A percentile compares a stretch with the other conserved stretches of the same genome.
phyloP scores from a whole-genome alignment of 768 basidiomycete genomes.

The Rhizopogon vesiculosus region DNA sequence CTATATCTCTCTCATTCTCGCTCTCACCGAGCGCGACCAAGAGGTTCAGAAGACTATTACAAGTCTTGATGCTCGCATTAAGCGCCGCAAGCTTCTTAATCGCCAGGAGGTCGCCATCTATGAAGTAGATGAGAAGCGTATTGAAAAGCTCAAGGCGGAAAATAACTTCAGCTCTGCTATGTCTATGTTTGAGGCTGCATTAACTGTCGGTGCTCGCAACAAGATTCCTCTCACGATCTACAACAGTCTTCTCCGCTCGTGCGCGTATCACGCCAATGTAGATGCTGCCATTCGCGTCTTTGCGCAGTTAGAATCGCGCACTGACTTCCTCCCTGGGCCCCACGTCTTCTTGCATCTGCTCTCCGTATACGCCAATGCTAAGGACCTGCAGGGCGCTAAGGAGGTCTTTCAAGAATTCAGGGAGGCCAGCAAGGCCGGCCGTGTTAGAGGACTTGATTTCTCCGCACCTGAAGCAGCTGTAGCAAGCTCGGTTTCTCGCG shows the following conservation, averaged over 20 bases:
- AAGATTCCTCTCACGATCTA: constrained; percentile 39
- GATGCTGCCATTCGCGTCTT: constrained; percentile 63
- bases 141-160: constrained; percentile 49
- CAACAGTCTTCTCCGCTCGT: constrained; percentile 53
- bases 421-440: constrained; percentile 33
- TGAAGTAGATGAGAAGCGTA: constrained; percentile 26
- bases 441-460: constrained; percentile 23
- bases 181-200: constrained; percentile 63
- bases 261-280: constrained; percentile 51
- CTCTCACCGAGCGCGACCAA: constrained; percentile 60
- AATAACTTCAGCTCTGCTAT: constrained; percentile 69
- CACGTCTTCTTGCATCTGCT: constrained; percentile 53
- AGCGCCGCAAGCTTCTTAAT: constrained; percentile 29
- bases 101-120: constrained; percentile 14
- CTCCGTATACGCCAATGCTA: constrained; percentile 47
- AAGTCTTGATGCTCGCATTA: constrained; percentile 37
- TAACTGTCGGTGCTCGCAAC: constrained; percentile 23
- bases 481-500: constrained; percentile 17
- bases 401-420: constrained; percentile 62
- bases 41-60: constrained; percentile 51
- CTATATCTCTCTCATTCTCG: constrained; percentile 55
- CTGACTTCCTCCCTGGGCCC: constrained; percentile 26
- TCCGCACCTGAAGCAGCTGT: constrained; percentile 9
- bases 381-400: constrained; percentile 45
- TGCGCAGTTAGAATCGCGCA: constrained; percentile 50